A percentile compares a stretch with the other conserved stretches of the same genome.
Evolutionary conservation across 1,284 basidiomycete species (phyloP).

Genomic region (Agroathelia rolfsii): DNA sequence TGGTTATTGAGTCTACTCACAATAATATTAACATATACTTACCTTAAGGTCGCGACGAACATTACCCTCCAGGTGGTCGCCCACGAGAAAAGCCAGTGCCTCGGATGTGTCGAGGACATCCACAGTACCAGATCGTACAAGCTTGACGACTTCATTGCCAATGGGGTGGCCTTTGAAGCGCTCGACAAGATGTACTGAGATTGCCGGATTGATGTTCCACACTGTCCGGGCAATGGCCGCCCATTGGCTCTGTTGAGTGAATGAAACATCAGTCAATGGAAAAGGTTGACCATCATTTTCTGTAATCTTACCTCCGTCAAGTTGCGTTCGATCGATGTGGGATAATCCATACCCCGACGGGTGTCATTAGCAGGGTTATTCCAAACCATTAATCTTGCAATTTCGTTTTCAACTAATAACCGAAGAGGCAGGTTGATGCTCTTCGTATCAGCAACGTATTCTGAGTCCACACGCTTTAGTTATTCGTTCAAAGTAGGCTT

Average conservation of each 20-base stretch:
- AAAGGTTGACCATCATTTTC: too few species aligned
- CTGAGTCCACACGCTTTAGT: too few species aligned
- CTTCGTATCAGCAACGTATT: slow-evolving; percentile 48
- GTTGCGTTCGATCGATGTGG: slow-evolving; percentile 45
- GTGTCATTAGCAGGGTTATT: slow-evolving; percentile 76
- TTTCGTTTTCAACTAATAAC: slow-evolving; percentile 85
- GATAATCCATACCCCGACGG: slow-evolving; percentile 55
- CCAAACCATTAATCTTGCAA: slow-evolving; percentile 84
- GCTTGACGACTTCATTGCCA: slow-evolving; percentile 60
- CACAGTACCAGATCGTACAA: slow-evolving; percentile 68
- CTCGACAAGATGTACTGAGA: slow-evolving; percentile 78
- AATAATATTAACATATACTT: slow-evolving; percentile 8
- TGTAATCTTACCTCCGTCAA: slow-evolving; percentile 49
- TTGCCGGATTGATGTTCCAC: slow-evolving; percentile 79
- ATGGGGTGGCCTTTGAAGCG: slow-evolving; percentile 69
- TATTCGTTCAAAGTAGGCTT: too few species aligned
- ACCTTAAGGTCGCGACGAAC: slow-evolving; percentile 70
- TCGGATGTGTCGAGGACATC: slow-evolving; percentile 72
- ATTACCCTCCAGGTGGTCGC: slow-evolving; percentile 51
- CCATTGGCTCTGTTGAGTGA: slow-evolving; percentile 55
- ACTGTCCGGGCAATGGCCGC: slow-evolving; percentile 55
- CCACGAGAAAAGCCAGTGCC: slow-evolving; percentile 73
- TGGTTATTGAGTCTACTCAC: too few species aligned
- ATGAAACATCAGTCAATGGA: slow-evolving; percentile 9
- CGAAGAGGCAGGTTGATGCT: slow-evolving; percentile 67